phyloP scores from a whole-genome alignment of 345 rosid genomes.

The Excoecaria agallocha region DNA sequence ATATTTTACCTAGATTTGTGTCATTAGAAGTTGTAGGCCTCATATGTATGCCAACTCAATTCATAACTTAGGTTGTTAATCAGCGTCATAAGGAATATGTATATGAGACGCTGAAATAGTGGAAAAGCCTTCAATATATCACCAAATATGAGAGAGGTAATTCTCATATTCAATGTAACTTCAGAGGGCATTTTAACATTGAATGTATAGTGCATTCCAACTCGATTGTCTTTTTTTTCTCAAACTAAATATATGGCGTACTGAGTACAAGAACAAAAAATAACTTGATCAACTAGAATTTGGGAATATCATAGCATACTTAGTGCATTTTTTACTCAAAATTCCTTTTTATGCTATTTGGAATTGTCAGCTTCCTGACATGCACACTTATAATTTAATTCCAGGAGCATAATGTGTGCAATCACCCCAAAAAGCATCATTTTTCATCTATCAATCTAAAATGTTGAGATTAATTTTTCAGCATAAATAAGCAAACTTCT shows the following conservation, averaged over 20 bases:
- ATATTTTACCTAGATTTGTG: background rate
- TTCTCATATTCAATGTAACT: background rate
- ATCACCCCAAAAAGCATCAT: constrained; percentile 87
- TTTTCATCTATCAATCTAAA: constrained; percentile 90
- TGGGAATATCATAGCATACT: constrained; percentile 32
- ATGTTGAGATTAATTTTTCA: constrained; percentile 15
- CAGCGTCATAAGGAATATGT: constrained; percentile 76
- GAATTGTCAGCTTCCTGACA: constrained; percentile 88
- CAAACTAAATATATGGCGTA: background rate
- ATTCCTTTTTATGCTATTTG: constrained; percentile 71
- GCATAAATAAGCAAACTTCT: background rate
- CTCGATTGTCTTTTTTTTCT: background rate
- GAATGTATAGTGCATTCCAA: no score
- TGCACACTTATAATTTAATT: constrained; percentile 81
- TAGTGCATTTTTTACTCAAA: constrained; percentile 86
- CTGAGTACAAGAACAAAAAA: background rate
- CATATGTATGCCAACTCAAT: constrained; percentile 18
- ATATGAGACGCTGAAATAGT: constrained; percentile 63
- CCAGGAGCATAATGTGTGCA: constrained; percentile 95
- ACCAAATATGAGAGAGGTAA: background rate
- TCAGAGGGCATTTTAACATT: background rate
- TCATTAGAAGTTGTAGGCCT: background rate
- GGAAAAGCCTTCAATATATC: background rate
- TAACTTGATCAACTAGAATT: background rate
- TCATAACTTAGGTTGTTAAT: constrained; percentile 62